Base-by-base conservation (phyloP, 2,329 filamentous ascomycete genomes). In the Apiospora arundinis region DNA sequence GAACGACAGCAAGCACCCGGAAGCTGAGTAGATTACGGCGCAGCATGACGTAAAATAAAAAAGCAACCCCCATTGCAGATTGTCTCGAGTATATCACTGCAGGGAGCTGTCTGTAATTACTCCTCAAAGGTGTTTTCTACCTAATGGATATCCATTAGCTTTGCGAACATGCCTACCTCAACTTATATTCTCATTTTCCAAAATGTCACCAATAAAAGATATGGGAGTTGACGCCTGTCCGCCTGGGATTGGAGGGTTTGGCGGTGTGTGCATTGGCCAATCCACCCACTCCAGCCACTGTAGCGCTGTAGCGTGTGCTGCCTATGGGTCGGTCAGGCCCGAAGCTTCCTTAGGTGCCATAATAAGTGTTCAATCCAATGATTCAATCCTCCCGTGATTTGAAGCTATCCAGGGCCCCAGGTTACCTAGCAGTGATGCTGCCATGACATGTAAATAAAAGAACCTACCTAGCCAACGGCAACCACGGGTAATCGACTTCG, bases 261-360 rank as follows among this genome's bases (percentile, higher is more conserved):
- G 56, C 56, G 56, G 56, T 63, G 56, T 63, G 56, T 63, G 56
- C 56, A 63, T 63, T 63, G 32, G 32, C 56, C 56, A 63, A 63
- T 32, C 56, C 28, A 63, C 56, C 32, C 28, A 32, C 28, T 63
- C 12, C 2, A 46, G 14, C 16, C 44, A 16, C 12, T 46, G 44
- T 6, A 21, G 44, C 16, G 9, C 40, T 42, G 40, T 42, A 45
- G 42, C 42, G 42, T 16, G 42, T 40, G 32, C 28, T 63, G 56
- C 9, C 40, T 63, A 40, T 63, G 56, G 32, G 16, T 32, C 28
- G 32, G 32, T 11, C 18, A 63, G 56, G 56, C 28, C 56, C 21
- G 37, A 63, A 40, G n/a, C 52, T 40, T 63, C 56, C 18, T 40
- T 28, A n/a, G 56, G 56, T n/a, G n/a, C n/a, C n/a, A n/a, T n/a